A percentile compares a stretch with the other conserved stretches of the same genome.
Evolutionary conservation across 176 grass and related monocot genomes (phyloP).

Genomic region (Leersia perrieri): DNA sequence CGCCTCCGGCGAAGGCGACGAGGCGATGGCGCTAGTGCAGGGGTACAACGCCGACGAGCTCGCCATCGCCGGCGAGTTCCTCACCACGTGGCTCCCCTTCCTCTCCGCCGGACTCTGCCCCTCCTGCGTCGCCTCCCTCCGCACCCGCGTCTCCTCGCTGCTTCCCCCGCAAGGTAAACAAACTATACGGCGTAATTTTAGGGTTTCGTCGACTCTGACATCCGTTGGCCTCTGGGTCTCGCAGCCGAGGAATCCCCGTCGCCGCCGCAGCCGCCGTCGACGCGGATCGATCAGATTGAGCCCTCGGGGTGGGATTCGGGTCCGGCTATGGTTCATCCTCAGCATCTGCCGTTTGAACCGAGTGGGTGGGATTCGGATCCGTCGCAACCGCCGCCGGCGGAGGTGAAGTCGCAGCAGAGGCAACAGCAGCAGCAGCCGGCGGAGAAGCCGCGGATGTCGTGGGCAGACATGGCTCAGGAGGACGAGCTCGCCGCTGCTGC

Average conservation of each 20-base stretch:
- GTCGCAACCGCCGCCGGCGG: not conserved
- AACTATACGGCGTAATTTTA: not conserved
- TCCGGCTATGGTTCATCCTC: constrained; percentile 1
- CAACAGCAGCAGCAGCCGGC: not conserved
- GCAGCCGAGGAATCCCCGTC: constrained; percentile 28
- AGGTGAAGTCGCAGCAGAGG: not conserved
- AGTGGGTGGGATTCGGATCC: constrained; percentile 59
- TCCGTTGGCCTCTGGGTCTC: not conserved
- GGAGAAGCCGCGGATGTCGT: constrained; percentile 61
- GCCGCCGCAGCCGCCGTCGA: constrained; percentile 5
- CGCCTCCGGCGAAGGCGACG: constrained; percentile 33
- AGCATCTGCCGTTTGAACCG: constrained; percentile 38
- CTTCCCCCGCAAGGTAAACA: constrained; percentile 56
- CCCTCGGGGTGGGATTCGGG: constrained; percentile 46
- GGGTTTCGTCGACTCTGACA: not conserved
- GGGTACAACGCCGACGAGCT: constrained; percentile 62
- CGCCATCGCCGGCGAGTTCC: constrained; percentile 84
- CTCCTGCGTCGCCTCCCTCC: constrained; percentile 52
- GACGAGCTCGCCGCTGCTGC: constrained; percentile 63
- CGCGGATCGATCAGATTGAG: constrained; percentile 32
- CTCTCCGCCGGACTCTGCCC: constrained; percentile 71
- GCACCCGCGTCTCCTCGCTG: constrained; percentile 63
- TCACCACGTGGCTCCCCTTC: constrained; percentile 89
- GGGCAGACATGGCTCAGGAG: constrained; percentile 86
- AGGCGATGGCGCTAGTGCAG: constrained; percentile 57